A percentile compares a stretch with the other conserved stretches of the same genome.
Conservation (phyloP, 2,329 filamentous ascomycete genomes). For the Sarocladium kiliense region DNA sequence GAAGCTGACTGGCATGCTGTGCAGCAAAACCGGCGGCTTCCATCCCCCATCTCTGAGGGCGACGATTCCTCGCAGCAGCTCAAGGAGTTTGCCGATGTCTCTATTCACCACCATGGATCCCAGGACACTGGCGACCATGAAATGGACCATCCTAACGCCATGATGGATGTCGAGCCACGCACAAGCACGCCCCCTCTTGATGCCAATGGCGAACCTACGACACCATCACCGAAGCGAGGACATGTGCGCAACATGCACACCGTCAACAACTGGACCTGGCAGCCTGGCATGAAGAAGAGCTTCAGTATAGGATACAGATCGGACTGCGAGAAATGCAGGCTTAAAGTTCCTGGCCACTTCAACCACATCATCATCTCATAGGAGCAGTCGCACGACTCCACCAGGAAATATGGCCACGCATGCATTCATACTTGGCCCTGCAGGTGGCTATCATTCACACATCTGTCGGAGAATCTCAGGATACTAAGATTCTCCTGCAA, state of each 20-base stretch:
- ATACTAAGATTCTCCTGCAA: too few relatives aligned
- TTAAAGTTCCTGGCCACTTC: constrained; percentile 73
- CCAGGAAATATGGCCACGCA: too few relatives aligned
- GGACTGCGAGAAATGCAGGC: constrained; percentile 72
- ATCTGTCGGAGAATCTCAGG: too few relatives aligned
- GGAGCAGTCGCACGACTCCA: too few relatives aligned
- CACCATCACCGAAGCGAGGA: constrained; percentile 45
- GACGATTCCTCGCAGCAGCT: constrained; percentile 38
- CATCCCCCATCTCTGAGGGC: constrained; percentile 55
- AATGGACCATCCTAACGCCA: constrained; percentile 34
- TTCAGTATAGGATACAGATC: constrained; percentile 75
- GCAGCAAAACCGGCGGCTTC: constrained; percentile 49
- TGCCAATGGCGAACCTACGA: constrained; percentile 29
- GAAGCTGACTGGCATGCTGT: constrained; percentile 45
- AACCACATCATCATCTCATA: constrained; percentile 71
- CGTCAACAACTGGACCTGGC: constrained; percentile 54
- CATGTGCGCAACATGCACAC: constrained; percentile 56
- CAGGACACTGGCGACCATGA: constrained; percentile 2
- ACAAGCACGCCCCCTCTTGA: constrained; percentile 19
- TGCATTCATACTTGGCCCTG: constrained; percentile 17
- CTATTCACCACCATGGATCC: neutral
- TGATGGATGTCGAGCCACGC: constrained; percentile 30
- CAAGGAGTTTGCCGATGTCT: constrained; percentile 4
- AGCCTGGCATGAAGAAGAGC: constrained; percentile 61
- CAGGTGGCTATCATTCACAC: too few relatives aligned